Percentiles rank a stretch among this genome's conserved stretches.
phyloP scores from a whole-genome alignment of 192 early-diverging fungal species.

The Backusella parvicylindrica region DNA sequence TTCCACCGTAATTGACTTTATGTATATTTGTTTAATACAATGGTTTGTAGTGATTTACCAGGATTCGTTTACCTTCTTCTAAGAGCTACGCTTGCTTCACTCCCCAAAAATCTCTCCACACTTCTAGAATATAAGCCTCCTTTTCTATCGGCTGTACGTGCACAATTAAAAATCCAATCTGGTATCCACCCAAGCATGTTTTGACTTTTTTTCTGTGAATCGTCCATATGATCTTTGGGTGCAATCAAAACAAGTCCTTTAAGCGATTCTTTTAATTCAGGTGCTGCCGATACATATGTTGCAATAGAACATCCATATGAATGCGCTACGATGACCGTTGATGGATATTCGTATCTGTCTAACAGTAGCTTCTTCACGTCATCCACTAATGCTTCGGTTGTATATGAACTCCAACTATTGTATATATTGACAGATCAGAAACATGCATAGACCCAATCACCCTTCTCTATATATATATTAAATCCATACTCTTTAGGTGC shows the following conservation, averaged over 20 bases:
- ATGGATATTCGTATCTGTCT: slow-evolving; percentile 41
- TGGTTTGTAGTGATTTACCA: background rate
- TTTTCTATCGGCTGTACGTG: slow-evolving; percentile 42
- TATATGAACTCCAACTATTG: slow-evolving; percentile 44
- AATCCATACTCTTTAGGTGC: slow-evolving; percentile 39
- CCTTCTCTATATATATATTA: background rate
- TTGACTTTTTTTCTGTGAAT: slow-evolving; percentile 29
- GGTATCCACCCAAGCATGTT: slow-evolving; percentile 37
- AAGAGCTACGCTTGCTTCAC: slow-evolving; percentile 28
- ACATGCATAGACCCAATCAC: background rate
- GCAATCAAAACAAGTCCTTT: slow-evolving; percentile 51
- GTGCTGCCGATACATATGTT: slow-evolving; percentile 31
- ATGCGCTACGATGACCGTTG: slow-evolving; percentile 50
- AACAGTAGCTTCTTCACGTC: slow-evolving; percentile 41
- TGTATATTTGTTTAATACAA: background rate
- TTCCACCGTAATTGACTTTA: slow-evolving; percentile 50
- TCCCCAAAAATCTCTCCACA: slow-evolving; percentile 43
- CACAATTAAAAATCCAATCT: slow-evolving; percentile 42
- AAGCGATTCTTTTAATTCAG: slow-evolving; percentile 26
- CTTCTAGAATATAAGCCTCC: slow-evolving; percentile 44
- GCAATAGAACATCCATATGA: slow-evolving; percentile 56
- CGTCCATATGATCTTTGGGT: slow-evolving; percentile 41
- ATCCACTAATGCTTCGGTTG: slow-evolving; percentile 41
- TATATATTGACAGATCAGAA: background rate
- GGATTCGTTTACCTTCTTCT: slow-evolving; percentile 13